Evolutionary conservation across 257 asterid species (phyloP).

Genomic region (Haberlea rhodopensis): DNA sequence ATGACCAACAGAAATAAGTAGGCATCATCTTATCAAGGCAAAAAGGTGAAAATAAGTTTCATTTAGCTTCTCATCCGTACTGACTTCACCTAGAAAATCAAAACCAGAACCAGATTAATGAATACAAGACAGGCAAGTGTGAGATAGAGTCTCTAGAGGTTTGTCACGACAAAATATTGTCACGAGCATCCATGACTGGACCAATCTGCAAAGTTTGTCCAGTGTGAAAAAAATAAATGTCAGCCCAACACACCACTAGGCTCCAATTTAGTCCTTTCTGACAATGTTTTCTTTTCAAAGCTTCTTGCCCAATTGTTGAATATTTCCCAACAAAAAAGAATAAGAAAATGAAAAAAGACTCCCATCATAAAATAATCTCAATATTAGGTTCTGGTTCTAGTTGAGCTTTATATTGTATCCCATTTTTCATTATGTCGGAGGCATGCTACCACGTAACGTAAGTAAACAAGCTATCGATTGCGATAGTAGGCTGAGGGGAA

Average conservation of each 20-base stretch:
- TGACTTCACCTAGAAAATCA: neutral
- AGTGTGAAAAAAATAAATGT: neutral
- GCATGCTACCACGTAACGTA: too few species aligned
- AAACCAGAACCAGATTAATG: conserved; percentile 3
- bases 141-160: neutral
- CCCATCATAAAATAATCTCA: neutral
- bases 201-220: neutral
- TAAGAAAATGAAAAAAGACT: too few species aligned
- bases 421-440: neutral
- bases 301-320: too few species aligned
- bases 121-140: neutral
- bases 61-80: conserved; percentile 1
- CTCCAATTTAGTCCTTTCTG: neutral
- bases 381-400: neutral
- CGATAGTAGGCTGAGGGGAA: neutral
- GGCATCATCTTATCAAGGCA: neutral
- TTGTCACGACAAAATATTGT: neutral
- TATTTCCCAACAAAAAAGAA: neutral
- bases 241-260: neutral
- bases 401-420: neutral
- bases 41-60: neutral
- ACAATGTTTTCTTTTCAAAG: neutral
- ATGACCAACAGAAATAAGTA: neutral
- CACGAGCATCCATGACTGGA: neutral
- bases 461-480: neutral